Evolutionary conservation across 257 asterid species (phyloP).

Genomic region (Penstemon eatonii): DNA sequence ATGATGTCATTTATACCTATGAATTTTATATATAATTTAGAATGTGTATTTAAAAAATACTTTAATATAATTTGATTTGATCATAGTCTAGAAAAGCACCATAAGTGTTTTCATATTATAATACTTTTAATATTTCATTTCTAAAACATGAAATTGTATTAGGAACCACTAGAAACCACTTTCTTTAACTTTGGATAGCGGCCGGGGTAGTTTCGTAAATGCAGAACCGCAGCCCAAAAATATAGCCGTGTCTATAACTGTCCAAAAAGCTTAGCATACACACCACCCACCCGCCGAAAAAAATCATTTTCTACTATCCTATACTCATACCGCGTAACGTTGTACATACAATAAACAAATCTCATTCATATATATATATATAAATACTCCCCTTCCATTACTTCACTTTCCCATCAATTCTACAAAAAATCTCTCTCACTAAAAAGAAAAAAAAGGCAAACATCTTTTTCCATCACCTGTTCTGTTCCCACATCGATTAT

Average conservation of each 20-base stretch:
- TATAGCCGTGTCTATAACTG: constrained; percentile 47
- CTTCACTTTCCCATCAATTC: background rate
- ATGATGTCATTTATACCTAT: too few relatives aligned
- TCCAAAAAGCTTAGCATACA: constrained; percentile 18
- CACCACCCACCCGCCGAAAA: constrained; percentile 19
- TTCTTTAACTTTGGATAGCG: too few relatives aligned
- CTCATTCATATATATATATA: constrained; percentile 25
- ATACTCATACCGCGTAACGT: constrained; percentile 41
- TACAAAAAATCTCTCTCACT: background rate
- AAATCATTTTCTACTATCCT: background rate
- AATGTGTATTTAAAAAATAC: too few relatives aligned
- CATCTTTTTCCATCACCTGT: background rate
- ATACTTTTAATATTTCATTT: too few relatives aligned
- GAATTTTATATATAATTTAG: too few relatives aligned
- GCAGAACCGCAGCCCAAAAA: constrained; percentile 26
- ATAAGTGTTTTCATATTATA: too few relatives aligned
- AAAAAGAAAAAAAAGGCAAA: background rate
- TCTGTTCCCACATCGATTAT: background rate
- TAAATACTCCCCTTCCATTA: constrained; percentile 17
- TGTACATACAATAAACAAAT: constrained; percentile 10
- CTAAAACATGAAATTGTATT: background rate
- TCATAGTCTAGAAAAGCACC: too few relatives aligned
- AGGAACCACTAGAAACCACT: background rate
- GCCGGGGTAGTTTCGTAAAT: constrained; percentile 34
- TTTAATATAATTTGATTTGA: too few relatives aligned